Evolutionary conservation across 192 early-diverging fungal species (phyloP).

Genomic region (Coemansia sp.): DNA sequence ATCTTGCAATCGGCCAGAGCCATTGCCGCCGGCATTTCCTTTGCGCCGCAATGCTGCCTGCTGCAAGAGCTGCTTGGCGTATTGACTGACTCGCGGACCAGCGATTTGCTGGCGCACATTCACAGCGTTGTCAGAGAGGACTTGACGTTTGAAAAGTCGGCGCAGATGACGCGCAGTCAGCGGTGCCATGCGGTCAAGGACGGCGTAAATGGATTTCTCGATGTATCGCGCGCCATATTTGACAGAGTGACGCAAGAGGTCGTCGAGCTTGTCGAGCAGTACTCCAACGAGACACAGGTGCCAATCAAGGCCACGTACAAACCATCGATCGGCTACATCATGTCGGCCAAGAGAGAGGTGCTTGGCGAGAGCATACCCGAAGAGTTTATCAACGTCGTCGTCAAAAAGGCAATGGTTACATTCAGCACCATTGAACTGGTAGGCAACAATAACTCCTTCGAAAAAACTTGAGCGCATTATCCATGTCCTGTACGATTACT

Average conservation of each 20-base stretch:
- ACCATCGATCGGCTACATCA: slow-evolving; percentile 63
- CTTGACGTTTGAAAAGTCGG: slow-evolving; percentile 67
- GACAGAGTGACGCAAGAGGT: slow-evolving; percentile 47
- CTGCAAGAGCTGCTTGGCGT: slow-evolving; percentile 53
- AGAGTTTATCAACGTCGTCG: slow-evolving; percentile 74
- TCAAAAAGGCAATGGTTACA: slow-evolving; percentile 62
- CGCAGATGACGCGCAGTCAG: slow-evolving; percentile 80
- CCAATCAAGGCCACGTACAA: slow-evolving; percentile 72
- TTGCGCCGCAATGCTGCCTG: slow-evolving; percentile 40
- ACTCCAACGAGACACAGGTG: slow-evolving; percentile 57
- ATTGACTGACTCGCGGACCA: slow-evolving; percentile 45
- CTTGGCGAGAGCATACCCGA: slow-evolving; percentile 58
- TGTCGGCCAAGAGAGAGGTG: slow-evolving; percentile 54
- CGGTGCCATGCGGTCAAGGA: slow-evolving; percentile 87
- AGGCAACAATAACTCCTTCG: slow-evolving; percentile 25
- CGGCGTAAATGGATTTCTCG: slow-evolving; percentile 82
- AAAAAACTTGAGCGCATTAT: neutral
- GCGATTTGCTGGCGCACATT: slow-evolving; percentile 54
- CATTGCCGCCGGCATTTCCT: slow-evolving; percentile 41
- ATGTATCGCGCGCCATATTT: slow-evolving; percentile 63
- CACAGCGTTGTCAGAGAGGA: slow-evolving; percentile 74
- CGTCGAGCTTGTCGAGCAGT: slow-evolving; percentile 52
- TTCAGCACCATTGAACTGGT: slow-evolving; percentile 83
- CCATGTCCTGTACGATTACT: neutral
- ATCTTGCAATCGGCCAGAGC: slow-evolving; percentile 57